These are phyloP conservation scores for Botrytis fragariae DNA, from an alignment of 2,329 filamentous ascomycete genomes.

Conservation along the genomic window DNA sequence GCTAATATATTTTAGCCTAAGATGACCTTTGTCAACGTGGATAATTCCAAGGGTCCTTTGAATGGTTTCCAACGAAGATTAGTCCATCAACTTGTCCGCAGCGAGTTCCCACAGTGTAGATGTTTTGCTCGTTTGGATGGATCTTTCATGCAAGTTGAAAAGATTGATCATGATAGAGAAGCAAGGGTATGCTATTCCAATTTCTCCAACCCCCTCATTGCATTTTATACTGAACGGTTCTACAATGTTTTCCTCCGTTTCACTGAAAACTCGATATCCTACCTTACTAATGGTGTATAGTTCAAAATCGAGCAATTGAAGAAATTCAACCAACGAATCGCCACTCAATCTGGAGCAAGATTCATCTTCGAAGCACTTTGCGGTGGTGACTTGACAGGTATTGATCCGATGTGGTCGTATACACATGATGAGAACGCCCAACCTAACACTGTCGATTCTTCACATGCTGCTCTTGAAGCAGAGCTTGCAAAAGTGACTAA, in stretches of 20 bases:
- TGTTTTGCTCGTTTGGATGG: slow-evolving; percentile 31
- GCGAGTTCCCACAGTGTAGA: slow-evolving; percentile 49
- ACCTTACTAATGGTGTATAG: neutral
- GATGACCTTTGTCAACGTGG: slow-evolving; percentile 47
- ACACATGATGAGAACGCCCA: neutral
- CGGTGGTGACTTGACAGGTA: slow-evolving; percentile 34
- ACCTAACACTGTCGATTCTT: neutral
- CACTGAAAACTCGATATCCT: no score
- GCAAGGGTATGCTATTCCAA: slow-evolving; percentile 27
- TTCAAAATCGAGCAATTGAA: slow-evolving; percentile 13
- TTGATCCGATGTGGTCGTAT: slow-evolving; percentile 41
- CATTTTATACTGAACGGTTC: neutral
- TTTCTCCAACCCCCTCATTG: neutral
- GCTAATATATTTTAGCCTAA: slow-evolving; percentile 25
- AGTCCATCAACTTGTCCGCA: slow-evolving; percentile 63
- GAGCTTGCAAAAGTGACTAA: slow-evolving; percentile 29
- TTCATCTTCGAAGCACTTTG: slow-evolving; percentile 39
- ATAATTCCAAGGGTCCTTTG: slow-evolving; percentile 42
- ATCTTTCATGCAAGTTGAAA: slow-evolving; percentile 38
- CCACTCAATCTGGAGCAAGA: slow-evolving; percentile 28
- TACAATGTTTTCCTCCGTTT: neutral
- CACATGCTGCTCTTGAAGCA: slow-evolving; percentile 27
- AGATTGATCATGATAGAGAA: slow-evolving; percentile 30
- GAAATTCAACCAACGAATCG: slow-evolving; percentile 12
- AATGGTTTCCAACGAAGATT: slow-evolving; percentile 62